Percentiles rank a stretch among this genome's conserved stretches.
Conservation (phyloP, 305 asterid genomes). For the Stenogyne calaminthoides region DNA sequence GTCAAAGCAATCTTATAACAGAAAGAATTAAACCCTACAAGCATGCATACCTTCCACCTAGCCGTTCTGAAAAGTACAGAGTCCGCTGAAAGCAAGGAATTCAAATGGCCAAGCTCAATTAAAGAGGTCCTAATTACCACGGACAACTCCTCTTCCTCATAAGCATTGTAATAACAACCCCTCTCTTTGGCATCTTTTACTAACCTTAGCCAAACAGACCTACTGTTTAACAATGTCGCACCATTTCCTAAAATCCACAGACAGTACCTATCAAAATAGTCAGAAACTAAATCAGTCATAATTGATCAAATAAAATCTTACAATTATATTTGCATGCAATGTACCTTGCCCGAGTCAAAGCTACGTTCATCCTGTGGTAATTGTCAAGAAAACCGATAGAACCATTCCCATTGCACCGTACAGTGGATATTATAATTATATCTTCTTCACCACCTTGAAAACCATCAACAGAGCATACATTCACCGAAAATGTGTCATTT, state of each 20-base stretch:
- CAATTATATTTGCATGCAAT: neutral
- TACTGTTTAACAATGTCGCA: conserved; percentile 53
- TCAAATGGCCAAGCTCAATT: conserved; percentile 21
- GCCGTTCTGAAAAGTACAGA: conserved; percentile 34
- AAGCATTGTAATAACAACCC: conserved; percentile 54
- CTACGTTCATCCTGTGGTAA: conserved; percentile 60
- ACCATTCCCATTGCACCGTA: conserved; percentile 56
- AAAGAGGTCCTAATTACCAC: neutral
- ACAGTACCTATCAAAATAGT: conserved; percentile 41
- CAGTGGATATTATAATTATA: conserved; percentile 69
- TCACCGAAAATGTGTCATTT: conserved; percentile 54
- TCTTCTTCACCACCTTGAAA: conserved; percentile 93
- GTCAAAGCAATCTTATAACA: neutral
- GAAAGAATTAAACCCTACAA: neutral
- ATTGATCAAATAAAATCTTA: neutral
- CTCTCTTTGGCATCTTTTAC: conserved; percentile 51
- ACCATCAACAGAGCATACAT: conserved; percentile 69
- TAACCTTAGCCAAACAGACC: conserved; percentile 58
- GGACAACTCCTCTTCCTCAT: conserved; percentile 31
- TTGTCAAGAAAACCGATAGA: conserved; percentile 67
- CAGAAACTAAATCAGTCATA: neutral
- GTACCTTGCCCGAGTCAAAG: conserved; percentile 76
- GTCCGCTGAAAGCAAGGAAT: conserved; percentile 28
- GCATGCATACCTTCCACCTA: conserved; percentile 51
- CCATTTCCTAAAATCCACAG: conserved; percentile 70